phyloP scores from a whole-genome alignment of 179 eudicot species.

The Nepenthes alata region DNA sequence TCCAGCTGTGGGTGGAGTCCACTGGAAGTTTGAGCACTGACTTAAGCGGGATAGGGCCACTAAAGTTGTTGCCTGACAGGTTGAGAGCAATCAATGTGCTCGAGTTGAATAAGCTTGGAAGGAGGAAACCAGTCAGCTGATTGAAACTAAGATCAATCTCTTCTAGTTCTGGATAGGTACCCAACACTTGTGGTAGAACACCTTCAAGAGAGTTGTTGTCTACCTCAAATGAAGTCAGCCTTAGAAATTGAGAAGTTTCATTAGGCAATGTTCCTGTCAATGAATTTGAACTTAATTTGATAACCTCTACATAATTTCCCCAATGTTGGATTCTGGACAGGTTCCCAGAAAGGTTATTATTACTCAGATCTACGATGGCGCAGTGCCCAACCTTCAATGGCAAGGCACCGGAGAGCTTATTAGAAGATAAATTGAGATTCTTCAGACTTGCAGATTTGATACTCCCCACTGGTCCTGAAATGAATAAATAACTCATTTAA shows the following conservation, averaged over 20 bases:
- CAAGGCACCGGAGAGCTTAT: conserved; percentile 48
- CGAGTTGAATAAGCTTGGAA: conserved; percentile 29
- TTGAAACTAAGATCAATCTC: conserved; percentile 41
- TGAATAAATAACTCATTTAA: conserved; percentile 1
- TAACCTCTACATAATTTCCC: conserved; percentile 45
- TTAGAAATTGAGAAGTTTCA: conserved; percentile 42
- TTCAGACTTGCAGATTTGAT: conserved; percentile 34
- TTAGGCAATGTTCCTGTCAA: conserved; percentile 34
- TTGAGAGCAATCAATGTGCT: conserved; percentile 23
- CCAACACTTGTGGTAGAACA: conserved; percentile 26
- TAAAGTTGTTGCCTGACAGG: conserved; percentile 39
- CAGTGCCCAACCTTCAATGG: conserved; percentile 44
- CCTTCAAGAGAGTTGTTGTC: conserved; percentile 50
- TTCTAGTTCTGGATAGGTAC: conserved; percentile 37
- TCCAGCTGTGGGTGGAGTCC: conserved; percentile 10
- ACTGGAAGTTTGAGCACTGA: neutral
- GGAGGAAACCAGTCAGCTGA: conserved; percentile 27
- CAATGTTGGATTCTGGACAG: conserved; percentile 32
- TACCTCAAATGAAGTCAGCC: conserved; percentile 34
- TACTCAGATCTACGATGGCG: conserved; percentile 40
- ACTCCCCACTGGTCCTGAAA: conserved; percentile 44
- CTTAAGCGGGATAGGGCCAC: conserved; percentile 25
- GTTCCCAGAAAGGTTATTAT: conserved; percentile 40
- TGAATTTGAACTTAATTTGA: conserved; percentile 37
- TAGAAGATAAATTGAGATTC: conserved; percentile 43